phyloP scores from a whole-genome alignment of 495 filamentous ascomycete genomes.

The Penicillium maclennaniae region DNA sequence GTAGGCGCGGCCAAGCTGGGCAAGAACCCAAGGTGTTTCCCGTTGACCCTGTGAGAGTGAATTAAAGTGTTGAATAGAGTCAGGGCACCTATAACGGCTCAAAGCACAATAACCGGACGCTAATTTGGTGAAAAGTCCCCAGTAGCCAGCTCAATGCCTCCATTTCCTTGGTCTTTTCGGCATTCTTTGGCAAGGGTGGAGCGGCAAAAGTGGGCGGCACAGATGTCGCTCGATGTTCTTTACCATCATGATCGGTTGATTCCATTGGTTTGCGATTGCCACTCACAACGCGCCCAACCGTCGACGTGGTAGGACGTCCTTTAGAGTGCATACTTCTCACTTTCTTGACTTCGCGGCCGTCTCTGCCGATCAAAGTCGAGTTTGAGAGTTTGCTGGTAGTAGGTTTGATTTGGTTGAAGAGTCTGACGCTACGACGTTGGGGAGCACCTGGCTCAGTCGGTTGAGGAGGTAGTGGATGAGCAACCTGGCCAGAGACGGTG shows the following conservation, averaged over 20 bases:
- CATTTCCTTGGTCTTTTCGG: conserved; percentile 57
- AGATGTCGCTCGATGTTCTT: conserved; percentile 39
- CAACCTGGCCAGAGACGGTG: conserved; percentile 77
- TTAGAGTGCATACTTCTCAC: conserved; percentile 62
- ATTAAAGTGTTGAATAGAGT: conserved; percentile 68
- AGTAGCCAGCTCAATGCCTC: conserved; percentile 75
- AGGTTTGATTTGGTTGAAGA: conserved; percentile 68
- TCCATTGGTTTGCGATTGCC: conserved; percentile 67
- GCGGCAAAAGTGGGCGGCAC: conserved; percentile 23
- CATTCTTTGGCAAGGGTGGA: conserved; percentile 26
- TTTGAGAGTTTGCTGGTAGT: conserved; percentile 53
- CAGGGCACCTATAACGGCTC: conserved; percentile 70
- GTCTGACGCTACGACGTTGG: conserved; percentile 72
- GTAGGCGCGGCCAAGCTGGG: conserved; percentile 82
- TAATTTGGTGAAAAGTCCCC: conserved; percentile 81
- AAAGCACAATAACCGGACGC: conserved; percentile 74
- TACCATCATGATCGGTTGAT: conserved; percentile 63
- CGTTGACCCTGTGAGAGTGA: conserved; percentile 68
- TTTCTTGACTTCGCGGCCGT: conserved; percentile 73
- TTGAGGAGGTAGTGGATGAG: conserved; percentile 53
- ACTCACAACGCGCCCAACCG: conserved; percentile 79
- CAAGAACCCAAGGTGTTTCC: conserved; percentile 92
- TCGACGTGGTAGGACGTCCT: conserved; percentile 52
- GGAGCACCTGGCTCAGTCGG: conserved; percentile 61
- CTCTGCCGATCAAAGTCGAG: conserved; percentile 50